Base-by-base conservation (phyloP, 805 yeast species). In the Teunomyces panamensis region DNA sequence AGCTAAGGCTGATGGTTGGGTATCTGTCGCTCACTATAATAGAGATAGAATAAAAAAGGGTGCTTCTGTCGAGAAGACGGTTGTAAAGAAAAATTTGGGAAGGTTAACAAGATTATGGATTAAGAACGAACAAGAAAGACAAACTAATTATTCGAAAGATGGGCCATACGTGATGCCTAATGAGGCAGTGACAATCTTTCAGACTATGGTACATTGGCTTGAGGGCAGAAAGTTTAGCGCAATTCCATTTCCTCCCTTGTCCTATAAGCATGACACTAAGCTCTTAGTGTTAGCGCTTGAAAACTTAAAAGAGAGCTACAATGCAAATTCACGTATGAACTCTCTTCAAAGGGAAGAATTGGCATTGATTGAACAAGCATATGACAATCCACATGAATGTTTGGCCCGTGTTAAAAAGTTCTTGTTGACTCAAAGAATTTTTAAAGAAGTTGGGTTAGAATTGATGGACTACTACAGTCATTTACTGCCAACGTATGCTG, bases 1-100 rank as follows among this genome's bases (percentile, higher is more conserved):
- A 59, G 96, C 97, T 0, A 92, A 94, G 63, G 97, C 98, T 1
- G 97, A 92, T 57, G 95, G 96, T 5, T 94, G 98, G 98, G 79
- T 89, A 9, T 84, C 94, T 1, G 91, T 89, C 11, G 96, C 99
- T 1, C 96, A 92, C 59, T 84, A 85, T 58, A 94, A 92, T 60
- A 77, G 99, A 54, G 97, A 90, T 53, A 75, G 97, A 44, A 88
- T 94, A 37, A 79, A 84, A 55, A 77, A 85, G 34, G 98, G 98
- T n/a, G 89, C 86, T 0, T 85, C 91, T 9, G 94, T 90, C 13
- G 99, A 94, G 59, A 94, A 94, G 58, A 88, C 97, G 0, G 94
- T 89, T 6, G 96, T 94, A 0, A 87, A 87, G 65, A 94, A 94
- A 74, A 94, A 94, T 60, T 66, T 94, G 44, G 99, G 99, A 3